These are phyloP conservation scores for Microbotryum scabiosae DNA, from an alignment of 1,284 basidiomycete genomes.

Conservation along the genomic window DNA sequence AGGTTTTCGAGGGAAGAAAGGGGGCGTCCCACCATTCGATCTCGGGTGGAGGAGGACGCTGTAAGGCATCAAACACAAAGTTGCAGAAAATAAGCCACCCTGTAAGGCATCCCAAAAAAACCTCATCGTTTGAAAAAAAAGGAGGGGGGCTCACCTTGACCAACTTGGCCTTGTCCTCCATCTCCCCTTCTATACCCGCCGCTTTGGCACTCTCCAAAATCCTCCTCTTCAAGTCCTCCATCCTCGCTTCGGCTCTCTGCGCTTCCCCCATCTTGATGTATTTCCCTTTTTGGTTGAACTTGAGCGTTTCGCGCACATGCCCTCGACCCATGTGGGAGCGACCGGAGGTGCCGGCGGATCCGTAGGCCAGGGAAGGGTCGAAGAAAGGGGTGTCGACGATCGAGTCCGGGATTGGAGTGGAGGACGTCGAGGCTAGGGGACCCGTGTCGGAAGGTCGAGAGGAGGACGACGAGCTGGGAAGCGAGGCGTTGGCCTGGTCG, in stretches of 20 bases:
- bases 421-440: slow-evolving; percentile 54
- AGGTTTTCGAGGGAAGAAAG: slow-evolving; percentile 68
- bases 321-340: slow-evolving; percentile 31
- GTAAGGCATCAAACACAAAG: slow-evolving; percentile 7
- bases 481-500: slow-evolving; percentile 58
- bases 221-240: slow-evolving; percentile 83
- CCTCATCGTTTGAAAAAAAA: neutral
- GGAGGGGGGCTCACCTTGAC: slow-evolving; percentile 67
- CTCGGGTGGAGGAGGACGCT: slow-evolving; percentile 76
- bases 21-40: slow-evolving; percentile 97
- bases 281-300: slow-evolving; percentile 84
- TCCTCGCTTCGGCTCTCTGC: slow-evolving; percentile 59
- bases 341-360: slow-evolving; percentile 19
- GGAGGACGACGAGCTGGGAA: slow-evolving; percentile 42
- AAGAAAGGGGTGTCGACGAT: slow-evolving; percentile 34
- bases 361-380: slow-evolving; percentile 39
- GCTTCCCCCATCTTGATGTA: slow-evolving; percentile 77
- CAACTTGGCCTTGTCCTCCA: slow-evolving; percentile 78
- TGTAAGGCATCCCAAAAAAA: neutral
- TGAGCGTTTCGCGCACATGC: slow-evolving; percentile 56
- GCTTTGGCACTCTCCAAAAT: slow-evolving; percentile 87
- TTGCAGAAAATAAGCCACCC: neutral
- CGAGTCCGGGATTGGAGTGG: slow-evolving; percentile 42
- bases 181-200: slow-evolving; percentile 85
- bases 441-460: slow-evolving; percentile 7